phyloP scores from a whole-genome alignment of 208 protist species.

The Novymonas esmeraldas region DNA sequence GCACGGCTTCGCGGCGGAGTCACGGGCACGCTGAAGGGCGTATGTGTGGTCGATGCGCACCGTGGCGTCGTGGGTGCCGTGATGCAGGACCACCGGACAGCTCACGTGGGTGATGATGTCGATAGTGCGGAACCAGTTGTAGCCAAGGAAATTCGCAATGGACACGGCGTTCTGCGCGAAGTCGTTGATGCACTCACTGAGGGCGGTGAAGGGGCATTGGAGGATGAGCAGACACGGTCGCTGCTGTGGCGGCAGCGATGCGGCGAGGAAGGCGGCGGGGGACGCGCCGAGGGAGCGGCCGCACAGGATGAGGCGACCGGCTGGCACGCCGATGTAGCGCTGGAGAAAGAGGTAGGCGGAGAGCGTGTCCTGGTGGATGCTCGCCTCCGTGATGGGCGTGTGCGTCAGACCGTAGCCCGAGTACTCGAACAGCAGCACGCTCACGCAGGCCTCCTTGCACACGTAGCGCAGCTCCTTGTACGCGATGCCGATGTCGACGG shows the following conservation, averaged over 20 bases:
- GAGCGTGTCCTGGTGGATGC: constrained; percentile 64
- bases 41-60: constrained; percentile 77
- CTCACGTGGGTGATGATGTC: constrained; percentile 77
- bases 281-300: constrained; percentile 84
- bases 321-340: constrained; percentile 52
- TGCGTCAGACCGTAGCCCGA: constrained; percentile 77
- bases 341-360: constrained; percentile 72
- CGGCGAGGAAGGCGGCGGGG: constrained; percentile 52
- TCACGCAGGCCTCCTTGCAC: constrained; percentile 49
- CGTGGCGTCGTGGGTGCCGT: constrained; percentile 75
- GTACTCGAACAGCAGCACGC: constrained; percentile 82
- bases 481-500: constrained; percentile 82
- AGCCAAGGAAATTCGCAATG: constrained; percentile 74
- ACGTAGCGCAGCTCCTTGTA: constrained; percentile 73
- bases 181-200: constrained; percentile 79
- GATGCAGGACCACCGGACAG: constrained; percentile 83
- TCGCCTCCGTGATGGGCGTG: constrained; percentile 55
- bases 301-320: constrained; percentile 67
- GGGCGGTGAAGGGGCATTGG: constrained; percentile 76
- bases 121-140: constrained; percentile 84
- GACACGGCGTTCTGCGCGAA: constrained; percentile 60
- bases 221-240: constrained; percentile 60
- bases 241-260: constrained; percentile 39
- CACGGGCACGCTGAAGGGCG: constrained; percentile 49
- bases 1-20: constrained; percentile 45